Conservation (phyloP, 2,329 filamentous ascomycete species). For the Aspergillus texensis region DNA sequence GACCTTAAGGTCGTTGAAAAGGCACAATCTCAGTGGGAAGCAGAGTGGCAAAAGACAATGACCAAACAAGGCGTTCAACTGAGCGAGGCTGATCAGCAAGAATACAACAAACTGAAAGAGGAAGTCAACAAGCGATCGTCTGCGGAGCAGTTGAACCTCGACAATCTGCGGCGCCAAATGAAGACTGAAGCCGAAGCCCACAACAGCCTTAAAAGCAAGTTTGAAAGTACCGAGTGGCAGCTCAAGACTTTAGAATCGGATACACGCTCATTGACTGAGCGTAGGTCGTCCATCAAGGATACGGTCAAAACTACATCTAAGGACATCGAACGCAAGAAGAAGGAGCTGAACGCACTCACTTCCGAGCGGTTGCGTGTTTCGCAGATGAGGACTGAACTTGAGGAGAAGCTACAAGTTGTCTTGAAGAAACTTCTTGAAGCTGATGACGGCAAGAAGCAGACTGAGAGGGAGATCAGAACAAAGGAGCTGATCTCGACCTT, state of each 20-base stretch:
- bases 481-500: conserved; percentile 84
- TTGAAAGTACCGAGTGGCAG: conserved; percentile 75
- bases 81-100: conserved; percentile 81
- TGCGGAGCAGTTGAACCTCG: conserved; percentile 77
- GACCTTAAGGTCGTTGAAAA: conserved; percentile 84
- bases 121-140: conserved; percentile 84
- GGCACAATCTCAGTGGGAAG: conserved; percentile 84
- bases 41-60: conserved; percentile 80
- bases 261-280: conserved; percentile 67
- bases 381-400: conserved; percentile 81
- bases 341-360: conserved; percentile 81
- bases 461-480: conserved; percentile 74
- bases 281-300: conserved; percentile 64
- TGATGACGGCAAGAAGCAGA: conserved; percentile 82
- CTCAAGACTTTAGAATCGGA: conserved; percentile 75
- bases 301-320: conserved; percentile 68
- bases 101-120: conserved; percentile 82
- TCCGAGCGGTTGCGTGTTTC: conserved; percentile 81
- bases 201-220: conserved; percentile 83
- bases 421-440: conserved; percentile 80
- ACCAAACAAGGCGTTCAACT: conserved; percentile 86
- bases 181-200: conserved; percentile 92
- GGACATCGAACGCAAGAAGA: conserved; percentile 87
- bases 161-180: conserved; percentile 82
- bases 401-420: conserved; percentile 86